These are phyloP conservation scores for Boletus putidus DNA, from an alignment of 1,284 basidiomycete genomes.

Conservation along the genomic window DNA sequence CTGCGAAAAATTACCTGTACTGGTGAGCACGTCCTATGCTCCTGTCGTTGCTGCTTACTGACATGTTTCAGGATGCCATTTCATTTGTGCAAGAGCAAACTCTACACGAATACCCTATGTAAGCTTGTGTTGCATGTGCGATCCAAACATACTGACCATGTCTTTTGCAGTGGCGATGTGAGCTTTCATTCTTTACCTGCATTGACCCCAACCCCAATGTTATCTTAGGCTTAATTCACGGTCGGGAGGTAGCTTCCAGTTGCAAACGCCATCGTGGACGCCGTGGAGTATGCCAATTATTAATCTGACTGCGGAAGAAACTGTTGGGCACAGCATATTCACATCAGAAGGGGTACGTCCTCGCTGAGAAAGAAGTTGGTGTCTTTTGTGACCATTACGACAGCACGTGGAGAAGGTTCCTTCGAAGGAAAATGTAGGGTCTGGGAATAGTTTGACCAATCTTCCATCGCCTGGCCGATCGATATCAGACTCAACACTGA, in stretches of 20 bases:
- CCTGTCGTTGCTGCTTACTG: not conserved
- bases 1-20: constrained; percentile 19
- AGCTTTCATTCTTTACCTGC: not conserved
- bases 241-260: constrained; percentile 4
- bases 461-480: not conserved
- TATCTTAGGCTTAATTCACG: constrained; percentile 20
- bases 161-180: constrained; percentile 23
- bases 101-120: constrained; percentile 26
- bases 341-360: constrained; percentile 20
- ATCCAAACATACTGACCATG: not conserved
- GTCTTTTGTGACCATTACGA: constrained; percentile 2
- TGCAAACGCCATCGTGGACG: constrained; percentile 6
- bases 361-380: not conserved
- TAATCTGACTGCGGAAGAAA: constrained; percentile 8
- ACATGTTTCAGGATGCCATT: constrained; percentile 22
- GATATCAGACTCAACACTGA: not conserved
- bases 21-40: constrained; percentile 8
- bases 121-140: not conserved
- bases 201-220: not conserved
- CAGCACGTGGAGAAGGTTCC: constrained; percentile 14
- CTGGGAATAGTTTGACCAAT: not conserved
- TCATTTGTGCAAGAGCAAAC: constrained; percentile 44
- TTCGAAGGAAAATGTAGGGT: not conserved
- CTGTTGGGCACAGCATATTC: constrained; percentile 39
- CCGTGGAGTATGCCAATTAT: constrained; percentile 15